Evolutionary conservation across 164 flowering plant species (phyloP).

Genomic region (Liriodendron chinense): DNA sequence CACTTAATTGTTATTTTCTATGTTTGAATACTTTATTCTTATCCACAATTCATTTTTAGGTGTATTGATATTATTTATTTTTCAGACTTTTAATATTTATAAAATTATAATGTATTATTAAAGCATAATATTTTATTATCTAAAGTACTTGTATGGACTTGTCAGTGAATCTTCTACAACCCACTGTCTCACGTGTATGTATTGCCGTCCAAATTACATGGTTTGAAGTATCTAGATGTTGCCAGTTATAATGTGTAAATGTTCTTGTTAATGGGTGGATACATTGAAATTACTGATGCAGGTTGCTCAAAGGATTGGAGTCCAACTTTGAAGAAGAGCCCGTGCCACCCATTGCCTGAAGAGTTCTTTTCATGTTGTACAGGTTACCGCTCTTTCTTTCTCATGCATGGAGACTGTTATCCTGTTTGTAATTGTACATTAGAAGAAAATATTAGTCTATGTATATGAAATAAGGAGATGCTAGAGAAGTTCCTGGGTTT

Average conservation of each 20-base stretch:
- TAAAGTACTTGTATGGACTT: too few relatives aligned
- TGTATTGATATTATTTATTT: too few relatives aligned
- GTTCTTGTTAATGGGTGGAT: not conserved
- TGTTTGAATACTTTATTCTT: not conserved
- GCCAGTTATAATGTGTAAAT: not conserved
- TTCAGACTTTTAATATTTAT: too few relatives aligned
- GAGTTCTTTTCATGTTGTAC: not conserved
- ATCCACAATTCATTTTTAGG: too few relatives aligned
- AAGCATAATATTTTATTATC: too few relatives aligned
- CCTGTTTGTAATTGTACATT: not conserved
- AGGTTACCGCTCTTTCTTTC: not conserved
- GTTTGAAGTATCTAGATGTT: not conserved
- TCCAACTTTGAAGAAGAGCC: slow-evolving; percentile 38
- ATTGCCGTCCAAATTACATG: not conserved
- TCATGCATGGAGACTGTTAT: not conserved
- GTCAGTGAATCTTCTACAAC: too few relatives aligned
- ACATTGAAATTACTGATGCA: slow-evolving; percentile 27
- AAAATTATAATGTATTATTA: too few relatives aligned
- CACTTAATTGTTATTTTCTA: not conserved
- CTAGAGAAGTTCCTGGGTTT: not conserved
- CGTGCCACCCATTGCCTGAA: not conserved
- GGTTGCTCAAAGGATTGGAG: slow-evolving; percentile 93
- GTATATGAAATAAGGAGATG: not conserved
- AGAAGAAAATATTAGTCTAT: not conserved
- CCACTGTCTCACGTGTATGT: too few relatives aligned